Evolutionary conservation across 495 filamentous ascomycete genomes (phyloP), one percentile per base, ranked within the genome.

Genomic region (Aspergillus hancockii): DNA sequence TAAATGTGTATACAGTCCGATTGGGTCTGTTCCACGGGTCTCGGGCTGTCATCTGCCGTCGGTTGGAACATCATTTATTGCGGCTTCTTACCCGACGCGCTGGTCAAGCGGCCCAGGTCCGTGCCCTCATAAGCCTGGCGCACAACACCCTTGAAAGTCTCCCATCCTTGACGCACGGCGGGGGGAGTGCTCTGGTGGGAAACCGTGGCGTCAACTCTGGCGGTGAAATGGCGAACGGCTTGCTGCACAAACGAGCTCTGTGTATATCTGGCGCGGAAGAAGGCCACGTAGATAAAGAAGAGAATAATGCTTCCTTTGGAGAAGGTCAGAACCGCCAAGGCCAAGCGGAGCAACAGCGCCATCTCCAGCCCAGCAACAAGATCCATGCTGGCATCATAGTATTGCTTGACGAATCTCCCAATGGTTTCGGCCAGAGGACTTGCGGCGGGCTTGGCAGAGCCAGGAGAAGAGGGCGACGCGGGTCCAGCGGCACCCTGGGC

Each of bases 341-440:
- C 73, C 55, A 98, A 71, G 67, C 95, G 92, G 73, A 88, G 78
- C 85, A 92, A 92, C 57, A 98, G 85, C 22, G 82, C 70, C 57
- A 94, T 86, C 72, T 94, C 90, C 31, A 94, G 83, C 32, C 74
- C 71, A 16, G 90, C 85, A 31, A 94, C 90, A 31, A 93, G 81
- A 61, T 87, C 88, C 90, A 94, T 94, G 64, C 88, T 87, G 49
- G 83, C 75, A 71, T 98, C 95, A 69, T 98, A 98, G 81, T 98
- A 96, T 71, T 93, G 85, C 85, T 97, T 98, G 72, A 98, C 92
- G 69, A 98, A 98, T 59, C 79, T 78, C 51, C 91, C 91, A 70
- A 98, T 96, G 59, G 79, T 84, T 55, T 97, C 91, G 16, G 89
- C 85, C 23, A 90, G 68, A 32, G 88, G 80, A 65, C 84, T 84